These are phyloP conservation scores for Apiospora arundinis DNA, from an alignment of 2,329 filamentous ascomycete genomes.

Conservation along the genomic window DNA sequence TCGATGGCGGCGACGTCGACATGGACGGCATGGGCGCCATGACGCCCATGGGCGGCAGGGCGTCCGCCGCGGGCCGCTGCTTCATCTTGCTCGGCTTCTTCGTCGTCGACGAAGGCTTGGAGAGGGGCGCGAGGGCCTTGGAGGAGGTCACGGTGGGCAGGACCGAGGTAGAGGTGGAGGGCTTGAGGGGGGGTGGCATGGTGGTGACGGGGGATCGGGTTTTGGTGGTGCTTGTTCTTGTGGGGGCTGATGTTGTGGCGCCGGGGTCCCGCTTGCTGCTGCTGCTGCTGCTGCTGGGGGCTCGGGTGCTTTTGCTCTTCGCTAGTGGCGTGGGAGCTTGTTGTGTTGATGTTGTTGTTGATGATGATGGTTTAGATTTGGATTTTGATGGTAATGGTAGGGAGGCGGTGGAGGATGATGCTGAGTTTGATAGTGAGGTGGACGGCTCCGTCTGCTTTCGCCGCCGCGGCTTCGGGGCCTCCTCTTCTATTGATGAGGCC, in stretches of 20 bases:
- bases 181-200: neutral
- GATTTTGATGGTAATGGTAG: neutral
- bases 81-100: neutral
- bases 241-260: too few species aligned
- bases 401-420: neutral
- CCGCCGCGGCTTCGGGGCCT: neutral
- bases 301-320: neutral
- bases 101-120: neutral
- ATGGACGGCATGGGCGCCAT: neutral
- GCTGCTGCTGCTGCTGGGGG: neutral
- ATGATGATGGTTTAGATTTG: too few species aligned
- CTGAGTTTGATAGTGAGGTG: neutral
- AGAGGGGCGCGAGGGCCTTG: neutral
- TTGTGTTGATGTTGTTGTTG: neutral
- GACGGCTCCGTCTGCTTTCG: neutral
- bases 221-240: too few species aligned
- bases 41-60: neutral
- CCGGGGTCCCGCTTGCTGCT: neutral
- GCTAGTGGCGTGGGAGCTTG: neutral
- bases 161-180: conserved; percentile 1
- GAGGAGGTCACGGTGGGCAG: neutral
- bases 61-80: neutral
- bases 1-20: neutral
- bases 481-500: neutral
- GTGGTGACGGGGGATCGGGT: neutral